These are phyloP conservation scores for Usnea hakonensis DNA, from an alignment of 495 filamentous ascomycete genomes.

Conservation along the genomic window DNA sequence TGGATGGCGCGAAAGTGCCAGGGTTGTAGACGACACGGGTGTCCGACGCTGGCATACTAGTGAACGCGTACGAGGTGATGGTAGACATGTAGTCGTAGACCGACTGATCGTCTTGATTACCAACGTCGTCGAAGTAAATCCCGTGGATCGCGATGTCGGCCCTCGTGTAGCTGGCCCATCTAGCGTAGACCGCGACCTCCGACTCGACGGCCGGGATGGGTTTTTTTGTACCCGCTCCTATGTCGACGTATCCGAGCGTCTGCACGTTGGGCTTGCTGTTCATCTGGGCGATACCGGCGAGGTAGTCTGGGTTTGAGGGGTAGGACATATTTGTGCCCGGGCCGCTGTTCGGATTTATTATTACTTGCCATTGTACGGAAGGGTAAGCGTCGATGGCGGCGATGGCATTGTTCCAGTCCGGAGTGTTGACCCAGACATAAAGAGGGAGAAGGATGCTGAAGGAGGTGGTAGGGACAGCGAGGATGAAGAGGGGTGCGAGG, in stretches of 20 bases:
- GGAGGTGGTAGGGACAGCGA: not conserved
- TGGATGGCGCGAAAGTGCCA: not conserved
- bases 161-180: slow-evolving; percentile 32
- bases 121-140: slow-evolving; percentile 45
- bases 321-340: slow-evolving; percentile 30
- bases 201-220: slow-evolving; percentile 27
- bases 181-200: slow-evolving; percentile 36
- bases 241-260: slow-evolving; percentile 42
- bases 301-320: slow-evolving; percentile 30
- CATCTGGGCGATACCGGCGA: slow-evolving; percentile 31
- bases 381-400: slow-evolving; percentile 28
- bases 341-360: slow-evolving; percentile 42
- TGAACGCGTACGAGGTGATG: slow-evolving; percentile 7
- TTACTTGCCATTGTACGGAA: slow-evolving; percentile 33
- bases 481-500: not conserved
- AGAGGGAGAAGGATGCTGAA: slow-evolving; percentile 36
- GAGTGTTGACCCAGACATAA: slow-evolving; percentile 35
- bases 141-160: slow-evolving; percentile 34
- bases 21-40: slow-evolving; percentile 15
- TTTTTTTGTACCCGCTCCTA: slow-evolving; percentile 28
- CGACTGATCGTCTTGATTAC: slow-evolving; percentile 24
- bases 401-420: slow-evolving; percentile 37
- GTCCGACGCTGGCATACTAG: not conserved
- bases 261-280: slow-evolving; percentile 37
- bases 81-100: slow-evolving; percentile 30